phyloP scores from a whole-genome alignment of 768 basidiomycete species.

The Chalciporus pseudorubinellus region DNA sequence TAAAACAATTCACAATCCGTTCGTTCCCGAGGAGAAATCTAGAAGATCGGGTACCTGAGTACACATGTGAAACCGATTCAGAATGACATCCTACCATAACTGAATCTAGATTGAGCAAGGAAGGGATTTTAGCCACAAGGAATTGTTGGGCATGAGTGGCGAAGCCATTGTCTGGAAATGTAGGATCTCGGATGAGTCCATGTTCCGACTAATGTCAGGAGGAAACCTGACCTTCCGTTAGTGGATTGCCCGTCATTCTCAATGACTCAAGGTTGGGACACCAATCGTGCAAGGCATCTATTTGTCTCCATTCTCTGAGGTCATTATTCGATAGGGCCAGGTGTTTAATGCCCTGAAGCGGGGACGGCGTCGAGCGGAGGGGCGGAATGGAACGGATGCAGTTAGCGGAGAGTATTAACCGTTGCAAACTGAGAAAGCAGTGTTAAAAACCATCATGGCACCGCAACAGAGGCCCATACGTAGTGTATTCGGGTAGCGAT shows the following conservation, averaged over 20 bases:
- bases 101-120: constrained; percentile 61
- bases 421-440: constrained; percentile 45
- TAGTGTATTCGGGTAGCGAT: constrained; percentile 42
- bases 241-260: constrained; percentile 60
- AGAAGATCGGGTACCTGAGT: constrained; percentile 7
- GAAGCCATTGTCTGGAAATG: constrained; percentile 34
- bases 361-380: constrained; percentile 11
- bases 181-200: constrained; percentile 1
- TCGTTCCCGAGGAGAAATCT: constrained; percentile 73
- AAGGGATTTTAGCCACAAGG: constrained; percentile 65
- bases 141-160: constrained; percentile 52
- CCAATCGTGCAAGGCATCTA: constrained; percentile 69
- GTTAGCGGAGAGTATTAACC: constrained; percentile 68
- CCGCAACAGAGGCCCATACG: constrained; percentile 34
- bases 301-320: constrained; percentile 54
- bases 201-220: neutral
- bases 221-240: constrained; percentile 49
- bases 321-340: constrained; percentile 64
- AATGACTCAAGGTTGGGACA: constrained; percentile 64
- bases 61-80: constrained; percentile 3
- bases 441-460: constrained; percentile 7
- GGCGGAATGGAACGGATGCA: constrained; percentile 48
- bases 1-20: constrained; percentile 84
- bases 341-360: constrained; percentile 45
- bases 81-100: constrained; percentile 44